These are phyloP conservation scores for Chrysopogon serrulatus DNA, from an alignment of 176 grass and related monocot species.

Conservation along the genomic window DNA sequence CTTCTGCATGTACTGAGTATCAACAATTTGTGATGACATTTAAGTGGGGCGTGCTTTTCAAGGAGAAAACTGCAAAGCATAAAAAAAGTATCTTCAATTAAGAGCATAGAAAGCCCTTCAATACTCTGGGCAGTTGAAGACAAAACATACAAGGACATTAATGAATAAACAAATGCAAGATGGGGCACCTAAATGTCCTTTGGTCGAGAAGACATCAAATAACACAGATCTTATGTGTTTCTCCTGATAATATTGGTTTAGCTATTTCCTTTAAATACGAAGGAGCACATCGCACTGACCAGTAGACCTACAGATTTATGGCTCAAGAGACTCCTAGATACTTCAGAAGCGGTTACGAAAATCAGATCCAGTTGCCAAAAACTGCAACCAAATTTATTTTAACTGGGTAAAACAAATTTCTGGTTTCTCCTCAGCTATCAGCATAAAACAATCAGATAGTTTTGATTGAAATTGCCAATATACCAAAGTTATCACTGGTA, in stretches of 20 bases:
- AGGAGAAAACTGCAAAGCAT: neutral
- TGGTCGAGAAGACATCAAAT: neutral
- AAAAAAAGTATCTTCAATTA: neutral
- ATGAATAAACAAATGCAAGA: conserved; percentile 3
- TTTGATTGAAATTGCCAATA: neutral
- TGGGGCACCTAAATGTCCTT: neutral
- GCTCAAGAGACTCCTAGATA: neutral
- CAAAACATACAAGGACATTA: neutral
- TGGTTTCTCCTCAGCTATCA: neutral
- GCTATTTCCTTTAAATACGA: neutral
- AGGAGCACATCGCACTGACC: neutral
- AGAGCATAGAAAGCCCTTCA: neutral
- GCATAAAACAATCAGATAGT: neutral
- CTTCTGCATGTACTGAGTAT: neutral
- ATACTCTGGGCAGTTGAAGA: neutral
- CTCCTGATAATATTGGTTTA: neutral
- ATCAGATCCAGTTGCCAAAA: neutral
- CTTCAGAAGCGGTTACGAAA: neutral
- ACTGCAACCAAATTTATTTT: neutral
- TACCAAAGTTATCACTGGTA: neutral
- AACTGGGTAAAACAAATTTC: neutral
- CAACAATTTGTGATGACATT: neutral
- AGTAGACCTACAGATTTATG: neutral
- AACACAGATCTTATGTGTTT: neutral
- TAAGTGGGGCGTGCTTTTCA: neutral